Evolutionary conservation across 257 asterid genomes (phyloP), one percentile per base, ranked within the genome.

Genomic region (Nicotiana tomentosiformis): DNA sequence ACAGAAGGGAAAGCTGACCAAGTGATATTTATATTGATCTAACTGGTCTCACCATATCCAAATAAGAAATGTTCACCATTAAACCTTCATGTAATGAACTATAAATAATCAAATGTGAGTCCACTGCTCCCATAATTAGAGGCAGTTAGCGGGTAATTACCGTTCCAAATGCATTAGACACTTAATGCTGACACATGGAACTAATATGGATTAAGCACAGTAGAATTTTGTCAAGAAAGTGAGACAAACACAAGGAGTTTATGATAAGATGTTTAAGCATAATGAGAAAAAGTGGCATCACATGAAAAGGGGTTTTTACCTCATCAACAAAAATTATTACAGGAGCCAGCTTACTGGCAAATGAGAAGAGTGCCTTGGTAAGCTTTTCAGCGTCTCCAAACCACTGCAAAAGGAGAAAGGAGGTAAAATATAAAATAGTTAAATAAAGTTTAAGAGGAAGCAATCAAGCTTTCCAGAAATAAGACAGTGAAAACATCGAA

Each of bases 371-470:
- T 61, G 97, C 97, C 90, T 87, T 92, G 7, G 98, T 96, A 80
- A 96, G 97, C 86, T 96, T 96, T 86, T 96, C 99, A 81, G 98
- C 98, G 67, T 96, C 99, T 78, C 99, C 99, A 89, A 96, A 96
- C 99, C 99, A 96, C 99, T 96, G 95, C 91, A 94, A 49, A 80
- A 80, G 70, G 84, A 88, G 80, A 87, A 87, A 85, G 68, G 29
- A 66, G 23, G 23, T 23, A 46, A 39, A 69, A 20, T 43, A 43
- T 7, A 70, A 20, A 20, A 70, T 12, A 43, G 35, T 46, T 60
- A 65, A 76, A 68, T 51, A 49, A 74, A 51, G 39, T 49, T 76
- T 26, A 51, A 46, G 64, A 51, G 80, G 64, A 76, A 76, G 46
- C 64, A 76, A 51, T 51, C 43, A 76, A 17, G 43, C 16, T 51